Conservation (phyloP, 345 rosid species). For the Jatropha curcas region DNA sequence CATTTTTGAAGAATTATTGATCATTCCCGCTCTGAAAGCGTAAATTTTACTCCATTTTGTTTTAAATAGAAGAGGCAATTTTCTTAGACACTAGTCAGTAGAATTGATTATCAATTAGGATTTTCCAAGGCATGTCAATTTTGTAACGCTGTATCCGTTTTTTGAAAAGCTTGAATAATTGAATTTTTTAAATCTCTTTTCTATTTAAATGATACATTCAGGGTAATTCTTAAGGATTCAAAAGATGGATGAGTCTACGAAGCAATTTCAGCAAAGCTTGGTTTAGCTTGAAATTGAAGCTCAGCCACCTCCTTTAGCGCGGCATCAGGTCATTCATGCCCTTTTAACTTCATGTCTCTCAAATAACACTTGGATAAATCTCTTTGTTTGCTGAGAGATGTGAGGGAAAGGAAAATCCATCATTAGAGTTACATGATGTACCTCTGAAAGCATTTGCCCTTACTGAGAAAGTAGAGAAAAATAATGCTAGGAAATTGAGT, state of each 20-base stretch:
- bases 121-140: not conserved
- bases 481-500: not conserved
- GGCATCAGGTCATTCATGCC: slow-evolving; percentile 48
- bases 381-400: not conserved
- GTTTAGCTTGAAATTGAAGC: slow-evolving; percentile 73
- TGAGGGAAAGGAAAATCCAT: not conserved
- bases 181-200: not conserved
- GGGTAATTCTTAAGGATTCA: not conserved
- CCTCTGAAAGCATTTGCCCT: not conserved
- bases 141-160: too few species aligned
- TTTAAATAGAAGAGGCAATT: too few species aligned
- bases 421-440: not conserved
- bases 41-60: not conserved
- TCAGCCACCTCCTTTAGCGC: slow-evolving; percentile 60
- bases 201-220: not conserved
- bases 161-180: too few species aligned
- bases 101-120: not conserved
- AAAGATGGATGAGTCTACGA: slow-evolving; percentile 62
- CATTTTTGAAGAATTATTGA: not conserved
- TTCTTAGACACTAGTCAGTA: too few species aligned
- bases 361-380: too few species aligned
- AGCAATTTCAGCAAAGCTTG: slow-evolving; percentile 44
- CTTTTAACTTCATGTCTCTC: not conserved
- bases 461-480: not conserved
- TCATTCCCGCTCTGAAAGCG: not conserved